These are phyloP conservation scores for Calocybe cyanea DNA, from an alignment of 768 basidiomycete genomes.

Conservation along the genomic window DNA sequence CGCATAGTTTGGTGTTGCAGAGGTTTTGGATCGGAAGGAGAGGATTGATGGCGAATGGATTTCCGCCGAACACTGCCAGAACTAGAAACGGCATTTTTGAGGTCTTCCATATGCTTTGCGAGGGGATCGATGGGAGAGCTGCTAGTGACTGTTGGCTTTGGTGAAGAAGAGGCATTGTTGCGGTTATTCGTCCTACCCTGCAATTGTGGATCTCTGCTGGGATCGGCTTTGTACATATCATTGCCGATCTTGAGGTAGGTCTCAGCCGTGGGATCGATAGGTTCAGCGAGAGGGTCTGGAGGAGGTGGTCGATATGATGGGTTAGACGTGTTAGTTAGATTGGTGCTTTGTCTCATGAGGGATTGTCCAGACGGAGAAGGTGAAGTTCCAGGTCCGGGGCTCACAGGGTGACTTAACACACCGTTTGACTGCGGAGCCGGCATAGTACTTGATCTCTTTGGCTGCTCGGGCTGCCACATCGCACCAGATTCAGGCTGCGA, in stretches of 20 bases:
- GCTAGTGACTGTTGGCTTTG: constrained; percentile 21
- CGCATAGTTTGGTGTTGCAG: constrained; percentile 17
- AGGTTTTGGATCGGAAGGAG: constrained; percentile 21
- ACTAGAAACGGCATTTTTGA: constrained; percentile 44
- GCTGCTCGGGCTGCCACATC: constrained; percentile 30
- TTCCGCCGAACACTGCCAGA: constrained; percentile 46
- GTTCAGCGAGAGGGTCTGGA: constrained; percentile 51
- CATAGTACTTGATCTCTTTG: constrained; percentile 15
- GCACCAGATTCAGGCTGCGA: constrained; percentile 26
- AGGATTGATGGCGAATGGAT: constrained; percentile 29
- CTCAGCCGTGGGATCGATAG: constrained; percentile 60
- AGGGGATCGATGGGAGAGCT: constrained; percentile 54
- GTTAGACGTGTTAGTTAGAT: too few relatives aligned
- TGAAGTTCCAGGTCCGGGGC: constrained; percentile 21
- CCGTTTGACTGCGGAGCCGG: constrained; percentile 20
- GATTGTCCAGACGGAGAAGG: constrained; percentile 15
- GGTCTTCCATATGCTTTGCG: constrained; percentile 60
- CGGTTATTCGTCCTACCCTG: constrained; percentile 26
- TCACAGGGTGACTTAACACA: constrained; percentile 19
- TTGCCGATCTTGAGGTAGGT: constrained; percentile 70
- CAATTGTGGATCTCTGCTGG: constrained; percentile 59
- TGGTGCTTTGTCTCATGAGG: too few relatives aligned
- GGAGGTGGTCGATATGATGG: constrained; percentile 21
- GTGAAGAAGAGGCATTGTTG: constrained; percentile 22
- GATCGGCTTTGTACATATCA: constrained; percentile 65